Evolutionary conservation across 2,329 filamentous ascomycete genomes (phyloP).

Genomic region (Cladobotryum protrusum): DNA sequence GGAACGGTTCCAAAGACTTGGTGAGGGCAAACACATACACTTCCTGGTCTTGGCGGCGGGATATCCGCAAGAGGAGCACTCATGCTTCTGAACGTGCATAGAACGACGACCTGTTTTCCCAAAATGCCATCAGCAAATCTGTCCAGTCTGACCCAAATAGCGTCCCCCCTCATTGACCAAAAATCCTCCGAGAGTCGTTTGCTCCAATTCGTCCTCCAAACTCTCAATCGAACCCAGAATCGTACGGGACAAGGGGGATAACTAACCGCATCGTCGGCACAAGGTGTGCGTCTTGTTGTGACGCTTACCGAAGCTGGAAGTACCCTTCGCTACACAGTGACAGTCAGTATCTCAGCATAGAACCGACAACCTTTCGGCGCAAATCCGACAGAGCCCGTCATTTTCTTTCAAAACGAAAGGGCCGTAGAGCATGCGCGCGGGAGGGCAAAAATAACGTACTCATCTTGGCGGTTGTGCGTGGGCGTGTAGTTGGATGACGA

Average conservation of each 20-base stretch:
- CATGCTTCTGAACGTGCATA: conserved; percentile 99
- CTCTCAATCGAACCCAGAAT: neutral
- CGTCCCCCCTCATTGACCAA: conserved; percentile 9
- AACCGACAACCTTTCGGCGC: neutral
- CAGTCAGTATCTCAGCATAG: conserved; percentile 13
- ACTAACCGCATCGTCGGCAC: conserved; percentile 97
- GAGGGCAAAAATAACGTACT: conserved; percentile 37
- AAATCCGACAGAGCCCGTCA: neutral
- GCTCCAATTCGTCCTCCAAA: conserved; percentile 7
- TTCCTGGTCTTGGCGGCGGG: conserved; percentile 95
- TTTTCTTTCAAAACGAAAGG: neutral
- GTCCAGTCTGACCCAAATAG: neutral
- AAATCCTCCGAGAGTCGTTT: neutral
- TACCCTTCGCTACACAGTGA: conserved; percentile 47
- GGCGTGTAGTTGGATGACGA: conserved; percentile 34
- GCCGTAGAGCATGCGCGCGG: neutral
- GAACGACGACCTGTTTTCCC: conserved; percentile 72
- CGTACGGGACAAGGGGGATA: conserved; percentile 4
- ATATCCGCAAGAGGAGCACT: conserved; percentile 92
- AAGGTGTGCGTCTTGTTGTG: conserved; percentile 98
- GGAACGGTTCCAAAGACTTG: neutral
- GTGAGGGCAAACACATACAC: conserved; percentile 63
- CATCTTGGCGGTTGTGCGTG: conserved; percentile 48
- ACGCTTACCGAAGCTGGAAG: conserved; percentile 56
- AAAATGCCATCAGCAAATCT: conserved; percentile 20